Evolutionary conservation across 1,284 basidiomycete genomes (phyloP), one percentile per base, ranked within the genome.

Genomic region (Volvariella surrecta): DNA sequence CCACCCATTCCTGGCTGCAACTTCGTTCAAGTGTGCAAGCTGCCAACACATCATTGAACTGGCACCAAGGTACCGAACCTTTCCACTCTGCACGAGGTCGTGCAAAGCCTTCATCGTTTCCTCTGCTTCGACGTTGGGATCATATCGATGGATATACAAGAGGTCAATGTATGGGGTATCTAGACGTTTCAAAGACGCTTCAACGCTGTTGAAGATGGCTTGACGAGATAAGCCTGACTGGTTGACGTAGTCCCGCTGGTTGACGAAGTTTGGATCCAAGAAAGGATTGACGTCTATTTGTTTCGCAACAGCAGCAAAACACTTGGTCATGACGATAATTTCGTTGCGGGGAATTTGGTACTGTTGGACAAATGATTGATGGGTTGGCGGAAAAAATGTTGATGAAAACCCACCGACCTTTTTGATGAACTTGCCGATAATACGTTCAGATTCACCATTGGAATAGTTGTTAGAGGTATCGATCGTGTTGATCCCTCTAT

Each of bases 51-150:
- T 45, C 65, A 69, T 20, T 50, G 63, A 61, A 43, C 63, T 66
- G 75, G 78, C 79, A 41, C 81, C 80, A 46, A 82, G 74, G 59
- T 82, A 82, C 15, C 79, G 65, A 8, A 70, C 79, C 43, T 72
- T 71, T 15, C 79, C 79, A 0, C 66, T 65, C 54, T 78, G 55
- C 8, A 80, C 76, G 11, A 81, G 68, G 45, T 82, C 79, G 49
- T 82, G 76, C 1, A 82, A 64, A 4, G 79, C 78, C 57, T 75
- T 71, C 77, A 81, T 78, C 61, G 39, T 19, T 10, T 19, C 24
- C 9, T 41, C 39, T 24, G 39, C 20, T 13, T 41, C 39, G 11
- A 22, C 18, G n/a, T 28, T 10, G 20, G 24, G 39, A 19, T 66
- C 66, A 43, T 58, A 63, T n/a, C 60, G 53, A 42, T 67, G 67